Percentiles rank a stretch among this genome's conserved stretches.
These are phyloP conservation scores for Agastache rugosa DNA, from an alignment of 257 asterid species.

Conservation along the genomic window DNA sequence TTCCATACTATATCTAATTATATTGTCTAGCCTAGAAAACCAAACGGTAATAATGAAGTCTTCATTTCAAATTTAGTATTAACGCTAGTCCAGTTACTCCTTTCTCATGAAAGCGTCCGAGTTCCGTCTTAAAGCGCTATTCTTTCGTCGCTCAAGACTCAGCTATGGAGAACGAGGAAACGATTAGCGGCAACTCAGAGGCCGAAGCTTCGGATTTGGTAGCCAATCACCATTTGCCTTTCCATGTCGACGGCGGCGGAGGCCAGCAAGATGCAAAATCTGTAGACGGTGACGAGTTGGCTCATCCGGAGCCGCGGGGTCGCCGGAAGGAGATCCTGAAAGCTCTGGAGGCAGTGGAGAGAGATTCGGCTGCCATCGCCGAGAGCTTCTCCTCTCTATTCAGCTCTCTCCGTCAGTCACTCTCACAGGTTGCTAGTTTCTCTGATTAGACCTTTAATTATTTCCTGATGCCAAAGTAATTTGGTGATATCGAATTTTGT, in stretches of 20 bases:
- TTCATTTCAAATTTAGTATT: too few species aligned
- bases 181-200: conserved; percentile 38
- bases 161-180: conserved; percentile 38
- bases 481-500: background rate
- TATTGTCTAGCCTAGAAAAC: too few species aligned
- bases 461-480: background rate
- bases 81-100: background rate
- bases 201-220: conserved; percentile 22
- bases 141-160: background rate
- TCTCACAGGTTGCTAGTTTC: conserved; percentile 67
- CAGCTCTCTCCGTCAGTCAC: conserved; percentile 73
- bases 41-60: too few species aligned
- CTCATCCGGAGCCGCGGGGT: conserved; percentile 45
- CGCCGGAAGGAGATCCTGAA: conserved; percentile 66
- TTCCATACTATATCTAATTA: too few species aligned
- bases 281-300: conserved; percentile 25
- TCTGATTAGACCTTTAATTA: background rate
- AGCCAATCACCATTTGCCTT: conserved; percentile 10
- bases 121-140: background rate
- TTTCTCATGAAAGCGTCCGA: background rate
- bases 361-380: conserved; percentile 84
- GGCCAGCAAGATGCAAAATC: conserved; percentile 23
- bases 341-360: conserved; percentile 81
- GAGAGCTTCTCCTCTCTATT: conserved; percentile 81
- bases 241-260: conserved; percentile 31